These are phyloP conservation scores for Mycena chlorophos DNA, from an alignment of 768 basidiomycete species.

Conservation along the genomic window DNA sequence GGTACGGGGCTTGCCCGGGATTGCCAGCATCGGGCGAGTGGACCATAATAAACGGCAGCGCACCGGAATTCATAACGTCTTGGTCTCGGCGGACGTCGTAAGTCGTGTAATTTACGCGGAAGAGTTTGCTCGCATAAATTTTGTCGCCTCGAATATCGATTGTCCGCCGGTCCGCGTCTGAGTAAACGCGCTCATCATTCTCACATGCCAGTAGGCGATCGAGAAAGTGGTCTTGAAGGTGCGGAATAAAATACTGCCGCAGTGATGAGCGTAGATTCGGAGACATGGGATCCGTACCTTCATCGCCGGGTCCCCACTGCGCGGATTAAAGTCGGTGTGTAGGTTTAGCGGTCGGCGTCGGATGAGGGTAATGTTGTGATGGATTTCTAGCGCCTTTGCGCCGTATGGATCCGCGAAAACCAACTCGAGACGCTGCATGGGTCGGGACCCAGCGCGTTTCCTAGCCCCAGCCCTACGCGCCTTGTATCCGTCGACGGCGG, in stretches of 20 bases:
- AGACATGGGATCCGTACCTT: slow-evolving; percentile 15
- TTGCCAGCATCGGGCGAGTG: slow-evolving; percentile 13
- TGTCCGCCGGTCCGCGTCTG: slow-evolving; percentile 18
- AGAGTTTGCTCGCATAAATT: slow-evolving; percentile 26
- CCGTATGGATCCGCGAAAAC: slow-evolving; percentile 5
- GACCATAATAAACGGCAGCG: slow-evolving; percentile 36
- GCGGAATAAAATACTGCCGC: slow-evolving; percentile 29
- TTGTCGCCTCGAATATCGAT: slow-evolving; percentile 21
- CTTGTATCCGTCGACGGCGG: not conserved
- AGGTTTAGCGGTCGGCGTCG: slow-evolving; percentile 24
- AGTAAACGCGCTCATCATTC: slow-evolving; percentile 30
- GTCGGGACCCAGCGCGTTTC: not conserved
- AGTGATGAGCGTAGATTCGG: not conserved
- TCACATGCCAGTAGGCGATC: slow-evolving; percentile 31
- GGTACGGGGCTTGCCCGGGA: slow-evolving; percentile 24
- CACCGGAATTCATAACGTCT: slow-evolving; percentile 33
- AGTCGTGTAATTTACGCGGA: slow-evolving; percentile 39
- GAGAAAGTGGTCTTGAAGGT: slow-evolving; percentile 38
- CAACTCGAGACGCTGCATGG: slow-evolving; percentile 4
- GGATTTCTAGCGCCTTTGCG: slow-evolving; percentile 6
- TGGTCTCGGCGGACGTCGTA: slow-evolving; percentile 38
- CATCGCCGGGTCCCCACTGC: slow-evolving; percentile 20
- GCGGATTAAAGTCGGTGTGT: not conserved
- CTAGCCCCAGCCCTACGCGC: not conserved
- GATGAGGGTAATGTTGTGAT: slow-evolving; percentile 24